Evolutionary conservation across 2,329 filamentous ascomycete genomes (phyloP), one percentile per base, ranked within the genome.

Genomic region (Diaporthe aspalathi): DNA sequence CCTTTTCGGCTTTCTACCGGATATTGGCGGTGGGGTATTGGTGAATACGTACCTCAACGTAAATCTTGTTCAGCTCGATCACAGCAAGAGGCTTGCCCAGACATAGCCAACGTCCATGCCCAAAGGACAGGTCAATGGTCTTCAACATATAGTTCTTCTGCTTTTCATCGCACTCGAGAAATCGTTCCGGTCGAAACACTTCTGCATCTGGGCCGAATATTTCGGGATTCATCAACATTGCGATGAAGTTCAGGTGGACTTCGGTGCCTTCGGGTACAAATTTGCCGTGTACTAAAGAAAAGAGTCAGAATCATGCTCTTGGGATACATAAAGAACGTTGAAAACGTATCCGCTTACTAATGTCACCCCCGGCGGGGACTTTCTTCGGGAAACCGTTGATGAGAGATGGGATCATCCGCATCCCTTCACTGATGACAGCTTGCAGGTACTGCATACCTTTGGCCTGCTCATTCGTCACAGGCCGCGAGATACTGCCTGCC

Each of bases 181-280:
- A 85, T 38, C 84, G 76, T 43, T 83, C 82, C 0, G 83, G 84
- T 5, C 80, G 77, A 73, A 81, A 86, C 0, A 79, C 62, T 27
- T 79, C 74, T 3, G 79, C 77, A 71, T 83, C 80, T 3, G 70
- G 57, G 7, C 81, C 80, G 56, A 78, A 78, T 17, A 79, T 70
- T 2, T 73, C 54, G 14, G 76, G 75, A 43, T 78, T 74, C 8
- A 76, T 75, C 65, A 79, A 77, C n/a, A 82, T 68, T 3, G 76
- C 77, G 68, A 76, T 77, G 32, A 78, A 75, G 65, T 77, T 81
- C 35, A 77, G 73, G 7, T 78, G 79, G 2, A 84, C 74, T 35
- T 78, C 75, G 5, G 77, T 79, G 6, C 81, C 81, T 67, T 73
- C 77, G 0, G 82, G 81, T 7, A 82, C 75, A 70, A 77, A 80